Base-by-base conservation (phyloP, 1,284 basidiomycete genomes). In the Cryptococcus wingfieldii region DNA sequence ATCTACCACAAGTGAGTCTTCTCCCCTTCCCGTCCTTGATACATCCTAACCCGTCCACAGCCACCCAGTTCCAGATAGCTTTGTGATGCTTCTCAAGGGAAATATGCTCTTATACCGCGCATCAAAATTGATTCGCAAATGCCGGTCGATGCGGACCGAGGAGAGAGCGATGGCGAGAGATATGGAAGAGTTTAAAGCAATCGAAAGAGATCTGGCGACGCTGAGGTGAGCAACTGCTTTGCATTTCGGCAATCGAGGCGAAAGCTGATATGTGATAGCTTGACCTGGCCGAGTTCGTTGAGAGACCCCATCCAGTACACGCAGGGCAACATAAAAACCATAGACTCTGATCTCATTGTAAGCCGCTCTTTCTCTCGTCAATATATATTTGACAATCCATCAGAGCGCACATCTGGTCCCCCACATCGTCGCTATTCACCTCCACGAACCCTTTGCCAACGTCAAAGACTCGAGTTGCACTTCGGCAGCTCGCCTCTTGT, bases 361-460 rank as follows among this genome's bases (percentile, higher is more conserved):
- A 58, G 67, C 65, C 31, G 14, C 31, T 7, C 31, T 16, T 13
- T 10, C n/a, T 18, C 12, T 19, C 16, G 43, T 12, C 25, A 37
- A 23, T 23, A 18, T 23, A 18, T 14, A 10, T 27, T 45, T 43
- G n/a, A 27, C 16, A 47, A 37, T 16, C 39, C 18, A 38, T 54
- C 45, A 71, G 69, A 60, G 54, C 47, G 67, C 69, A 0, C 67
- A 70, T 37, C 53, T 71, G 5, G 43, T 74, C 1, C 62, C 65
- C 14, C 65, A 68, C 28, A 54, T 70, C 23, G 65, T 65, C 1
- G 57, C 65, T 12, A 74, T 75, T 51, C 61, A 66, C n/a, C 61
- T 76, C 0, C 71, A 74, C 53, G 71, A 74, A 51, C 65, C 65
- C 0, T 71, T 70, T 55, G 72, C 72, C 25, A 63, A 71, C 44